Percentiles rank a stretch among this genome's conserved stretches.
These are phyloP conservation scores for Metarhizium album DNA, from an alignment of 2,329 filamentous ascomycete species.

Conservation along the genomic window DNA sequence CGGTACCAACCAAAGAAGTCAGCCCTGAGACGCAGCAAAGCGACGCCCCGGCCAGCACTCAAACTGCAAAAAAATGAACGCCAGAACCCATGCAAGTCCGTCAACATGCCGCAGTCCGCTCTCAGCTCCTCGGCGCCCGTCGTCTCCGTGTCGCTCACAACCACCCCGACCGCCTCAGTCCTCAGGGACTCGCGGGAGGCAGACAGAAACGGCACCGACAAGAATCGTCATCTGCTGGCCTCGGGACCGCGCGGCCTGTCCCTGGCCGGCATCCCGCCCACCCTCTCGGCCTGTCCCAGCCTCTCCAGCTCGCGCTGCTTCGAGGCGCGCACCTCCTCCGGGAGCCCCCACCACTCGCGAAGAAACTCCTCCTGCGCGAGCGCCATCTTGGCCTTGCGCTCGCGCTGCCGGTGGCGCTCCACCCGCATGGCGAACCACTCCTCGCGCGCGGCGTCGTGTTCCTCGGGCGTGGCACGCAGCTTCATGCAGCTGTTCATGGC, in stretches of 20 bases:
- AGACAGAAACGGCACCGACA: no score
- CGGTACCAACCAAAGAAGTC: no score
- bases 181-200: no score
- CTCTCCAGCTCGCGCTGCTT: slow-evolving; percentile 41
- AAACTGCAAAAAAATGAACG: no score
- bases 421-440: slow-evolving; percentile 82
- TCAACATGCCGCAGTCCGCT: no score
- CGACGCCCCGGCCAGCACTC: no score
- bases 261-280: slow-evolving; percentile 41
- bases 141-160: no score
- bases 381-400: slow-evolving; percentile 49
- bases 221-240: neutral
- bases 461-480: slow-evolving; percentile 67
- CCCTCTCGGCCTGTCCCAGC: slow-evolving; percentile 37
- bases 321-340: slow-evolving; percentile 42
- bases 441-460: slow-evolving; percentile 79
- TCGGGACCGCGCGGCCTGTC: slow-evolving; percentile 12
- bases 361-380: slow-evolving; percentile 54
- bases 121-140: no score
- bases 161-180: no score
- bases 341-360: slow-evolving; percentile 57
- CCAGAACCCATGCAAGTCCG: no score
- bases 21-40: no score
- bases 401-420: slow-evolving; percentile 56
- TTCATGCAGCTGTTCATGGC: slow-evolving; percentile 95